Conservation (phyloP, 768 basidiomycete species). For the Agrocybe pediades region DNA sequence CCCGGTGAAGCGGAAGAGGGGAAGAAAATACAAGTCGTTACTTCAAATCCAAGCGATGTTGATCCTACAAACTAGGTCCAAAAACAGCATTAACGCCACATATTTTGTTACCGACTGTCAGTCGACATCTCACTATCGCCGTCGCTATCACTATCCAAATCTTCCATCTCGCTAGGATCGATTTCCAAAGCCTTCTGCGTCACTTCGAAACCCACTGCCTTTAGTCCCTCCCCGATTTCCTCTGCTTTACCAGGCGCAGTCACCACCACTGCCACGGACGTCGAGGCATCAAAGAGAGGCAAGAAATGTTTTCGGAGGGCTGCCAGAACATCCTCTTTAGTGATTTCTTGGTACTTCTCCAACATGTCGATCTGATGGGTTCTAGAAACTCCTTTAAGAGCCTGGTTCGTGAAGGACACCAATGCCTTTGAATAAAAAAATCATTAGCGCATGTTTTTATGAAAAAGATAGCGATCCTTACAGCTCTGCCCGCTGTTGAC, state of each 20-base stretch:
- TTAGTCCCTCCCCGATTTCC: slow-evolving; percentile 66
- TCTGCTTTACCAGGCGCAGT: slow-evolving; percentile 81
- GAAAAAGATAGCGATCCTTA: slow-evolving; percentile 39
- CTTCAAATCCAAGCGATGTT: slow-evolving; percentile 5
- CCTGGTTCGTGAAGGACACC: slow-evolving; percentile 88
- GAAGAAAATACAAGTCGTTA: slow-evolving; percentile 62
- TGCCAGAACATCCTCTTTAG: slow-evolving; percentile 72
- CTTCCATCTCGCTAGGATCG: slow-evolving; percentile 53
- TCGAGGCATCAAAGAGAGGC: slow-evolving; percentile 78
- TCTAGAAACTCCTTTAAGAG: slow-evolving; percentile 80
- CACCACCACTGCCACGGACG: slow-evolving; percentile 80
- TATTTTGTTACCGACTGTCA: slow-evolving; percentile 10
- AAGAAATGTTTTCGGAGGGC: slow-evolving; percentile 76
- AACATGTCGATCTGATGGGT: slow-evolving; percentile 77
- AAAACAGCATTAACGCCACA: background rate
- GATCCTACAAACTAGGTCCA: no score
- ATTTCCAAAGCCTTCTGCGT: slow-evolving; percentile 69
- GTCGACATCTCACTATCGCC: slow-evolving; percentile 19
- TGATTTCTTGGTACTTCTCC: slow-evolving; percentile 77
- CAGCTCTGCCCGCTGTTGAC: slow-evolving; percentile 86
- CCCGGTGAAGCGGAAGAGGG: slow-evolving; percentile 71
- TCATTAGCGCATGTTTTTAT: background rate
- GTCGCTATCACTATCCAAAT: slow-evolving; percentile 34
- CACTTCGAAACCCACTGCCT: slow-evolving; percentile 73
- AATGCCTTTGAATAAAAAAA: slow-evolving; percentile 55